Conservation (phyloP, 306 rosid genomes). For the Lathyrus oleraceus region DNA sequence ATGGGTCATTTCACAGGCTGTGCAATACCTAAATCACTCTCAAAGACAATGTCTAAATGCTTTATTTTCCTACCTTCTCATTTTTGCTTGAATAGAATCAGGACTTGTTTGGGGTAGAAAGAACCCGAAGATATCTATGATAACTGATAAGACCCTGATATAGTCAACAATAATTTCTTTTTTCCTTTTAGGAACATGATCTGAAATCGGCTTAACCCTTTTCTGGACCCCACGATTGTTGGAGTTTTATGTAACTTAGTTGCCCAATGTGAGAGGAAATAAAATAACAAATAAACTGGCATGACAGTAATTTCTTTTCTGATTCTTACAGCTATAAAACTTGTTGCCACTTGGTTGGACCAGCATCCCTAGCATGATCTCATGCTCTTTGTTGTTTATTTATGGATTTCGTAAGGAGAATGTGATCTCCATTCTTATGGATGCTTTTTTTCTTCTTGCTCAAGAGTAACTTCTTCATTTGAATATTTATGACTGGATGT, state of each 20-base stretch:
- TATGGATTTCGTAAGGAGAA: slow-evolving; percentile 19
- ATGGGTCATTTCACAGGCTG: neutral
- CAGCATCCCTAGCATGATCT: slow-evolving; percentile 14
- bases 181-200: neutral
- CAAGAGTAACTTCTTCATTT: neutral
- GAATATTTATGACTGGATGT: neutral
- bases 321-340: neutral
- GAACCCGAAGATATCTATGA: neutral
- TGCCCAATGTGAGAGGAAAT: neutral
- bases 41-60: neutral
- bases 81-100: neutral
- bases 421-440: neutral
- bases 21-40: neutral
- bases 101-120: slow-evolving; percentile 3
- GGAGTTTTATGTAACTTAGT: neutral
- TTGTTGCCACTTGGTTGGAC: neutral
- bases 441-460: neutral
- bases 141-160: neutral
- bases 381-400: slow-evolving; percentile 4
- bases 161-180: neutral
- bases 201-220: neutral
- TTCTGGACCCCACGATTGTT: neutral
- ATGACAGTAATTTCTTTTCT: neutral
- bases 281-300: neutral
- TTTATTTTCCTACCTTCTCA: neutral